phyloP scores from a whole-genome alignment of 2,329 filamentous ascomycete species.

The Colletotrichum somersetense region DNA sequence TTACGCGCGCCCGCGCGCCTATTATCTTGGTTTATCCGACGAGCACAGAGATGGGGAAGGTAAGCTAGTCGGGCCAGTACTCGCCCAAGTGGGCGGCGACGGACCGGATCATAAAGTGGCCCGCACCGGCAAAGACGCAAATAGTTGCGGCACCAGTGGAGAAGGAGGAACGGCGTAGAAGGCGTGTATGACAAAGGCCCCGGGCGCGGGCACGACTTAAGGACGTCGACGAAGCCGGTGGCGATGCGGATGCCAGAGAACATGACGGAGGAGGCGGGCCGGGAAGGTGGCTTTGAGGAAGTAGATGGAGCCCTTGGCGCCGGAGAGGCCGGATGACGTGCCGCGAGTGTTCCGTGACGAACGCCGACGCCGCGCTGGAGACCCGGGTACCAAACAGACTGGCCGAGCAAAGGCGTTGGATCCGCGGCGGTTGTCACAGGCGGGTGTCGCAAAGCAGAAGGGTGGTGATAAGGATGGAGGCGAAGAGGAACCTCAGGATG shows the following conservation, averaged over 20 bases:
- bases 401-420: constrained; percentile 56
- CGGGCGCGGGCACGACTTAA: constrained; percentile 49
- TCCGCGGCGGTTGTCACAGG: constrained; percentile 50
- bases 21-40: constrained; percentile 19
- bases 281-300: constrained; percentile 42
- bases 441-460: constrained; percentile 39
- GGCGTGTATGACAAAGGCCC: constrained; percentile 61
- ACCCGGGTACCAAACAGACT: constrained; percentile 56
- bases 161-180: constrained; percentile 63
- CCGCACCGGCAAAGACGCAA: constrained; percentile 54
- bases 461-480: constrained; percentile 48
- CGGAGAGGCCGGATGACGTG: constrained; percentile 52
- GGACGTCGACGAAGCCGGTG: constrained; percentile 51
- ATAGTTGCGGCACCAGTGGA: constrained; percentile 55
- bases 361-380: constrained; percentile 58
- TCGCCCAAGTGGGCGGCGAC: constrained; percentile 47
- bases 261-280: constrained; percentile 43
- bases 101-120: constrained; percentile 48
- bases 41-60: constrained; percentile 29
- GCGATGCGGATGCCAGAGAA: constrained; percentile 51
- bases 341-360: constrained; percentile 53
- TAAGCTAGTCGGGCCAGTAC: constrained; percentile 50
- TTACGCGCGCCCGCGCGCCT: background rate
- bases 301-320: constrained; percentile 47
- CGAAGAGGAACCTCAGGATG: constrained; percentile 60